Evolutionary conservation across 2,329 filamentous ascomycete species (phyloP), one percentile per base, ranked within the genome.

Genomic region (Teratosphaeria epicoccoides): DNA sequence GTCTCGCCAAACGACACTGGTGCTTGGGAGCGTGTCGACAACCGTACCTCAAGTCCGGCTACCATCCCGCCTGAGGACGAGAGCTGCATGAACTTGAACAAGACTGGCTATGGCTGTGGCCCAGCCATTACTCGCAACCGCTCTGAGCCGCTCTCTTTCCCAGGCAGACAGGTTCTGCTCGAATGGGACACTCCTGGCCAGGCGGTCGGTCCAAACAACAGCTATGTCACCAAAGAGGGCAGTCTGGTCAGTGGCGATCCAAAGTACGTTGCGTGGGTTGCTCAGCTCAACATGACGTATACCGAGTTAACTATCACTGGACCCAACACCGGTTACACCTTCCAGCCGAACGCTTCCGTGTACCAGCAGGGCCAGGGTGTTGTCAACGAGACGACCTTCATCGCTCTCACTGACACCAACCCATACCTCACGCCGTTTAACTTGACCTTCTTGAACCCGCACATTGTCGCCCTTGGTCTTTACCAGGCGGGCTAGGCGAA

Each of bases 341-440:
- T 83, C 55, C 87, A 94, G 73, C 88, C 87, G 0, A 79, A 85
- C 57, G 73, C 78, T 6, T 77, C 79, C 33, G 84, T 85, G 0
- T 93, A 77, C 63, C 73, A 77, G 53, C 79, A 81, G 1, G 83
- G 89, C 51, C 83, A 83, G 0, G 79, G 80, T 1, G 54, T 63
- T 25, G 74, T 86, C 48, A 93, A 93, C 58, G 84, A 80, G 0
- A 93, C 88, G 3, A 85, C 89, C 69, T 93, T 91, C 64, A 71
- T 94, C 46, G 84, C 82, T 0, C 64, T 95, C 10, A 91, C 87
- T 0, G 87, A 91, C 60, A 64, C 67, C 0, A 77, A 89, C 57
- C 58, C 83, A 0, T 81, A 74, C 55, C 75, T 90, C 2, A 90
- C 87, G 6, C 84, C 87, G 0, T 91, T 87, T 68, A 93, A 93